phyloP scores from a whole-genome alignment of 2,329 filamentous ascomycete species.

The Mycosphaerella arachidis region DNA sequence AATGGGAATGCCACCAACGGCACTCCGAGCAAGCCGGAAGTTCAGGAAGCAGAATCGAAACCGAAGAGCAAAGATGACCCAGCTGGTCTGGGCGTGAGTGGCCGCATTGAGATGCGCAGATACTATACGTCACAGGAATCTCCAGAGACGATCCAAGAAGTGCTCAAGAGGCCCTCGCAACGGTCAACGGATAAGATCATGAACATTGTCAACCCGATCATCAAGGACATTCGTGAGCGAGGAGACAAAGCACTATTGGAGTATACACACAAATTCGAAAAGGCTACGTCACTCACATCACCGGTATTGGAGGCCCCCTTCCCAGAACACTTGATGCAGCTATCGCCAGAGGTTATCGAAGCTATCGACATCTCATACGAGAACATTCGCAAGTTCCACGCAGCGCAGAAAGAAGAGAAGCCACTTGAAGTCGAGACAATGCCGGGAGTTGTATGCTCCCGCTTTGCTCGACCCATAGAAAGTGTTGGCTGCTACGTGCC shows the following conservation, averaged over 20 bases:
- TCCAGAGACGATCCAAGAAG: constrained; percentile 62
- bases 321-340: constrained; percentile 75
- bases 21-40: constrained; percentile 33
- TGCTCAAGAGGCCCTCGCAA: constrained; percentile 83
- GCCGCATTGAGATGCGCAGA: constrained; percentile 76
- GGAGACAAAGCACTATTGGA: constrained; percentile 85
- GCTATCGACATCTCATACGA: constrained; percentile 94
- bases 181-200: constrained; percentile 92
- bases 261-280: constrained; percentile 98
- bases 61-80: constrained; percentile 51
- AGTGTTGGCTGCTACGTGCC: constrained; percentile 95
- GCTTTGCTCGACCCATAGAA: constrained; percentile 88
- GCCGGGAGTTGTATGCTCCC: constrained; percentile 92
- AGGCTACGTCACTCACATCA: constrained; percentile 82
- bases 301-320: constrained; percentile 89
- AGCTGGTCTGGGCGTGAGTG: constrained; percentile 44
- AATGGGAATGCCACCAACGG: constrained; percentile 25
- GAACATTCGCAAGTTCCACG: constrained; percentile 92
- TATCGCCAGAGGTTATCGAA: constrained; percentile 75
- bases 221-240: constrained; percentile 75
- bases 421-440: constrained; percentile 88
- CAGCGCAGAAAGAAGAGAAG: constrained; percentile 80
- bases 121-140: constrained; percentile 65
- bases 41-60: constrained; percentile 51
- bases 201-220: constrained; percentile 84